phyloP scores from a whole-genome alignment of 768 basidiomycete genomes.

The Tylopilus rubrobrunneus region DNA sequence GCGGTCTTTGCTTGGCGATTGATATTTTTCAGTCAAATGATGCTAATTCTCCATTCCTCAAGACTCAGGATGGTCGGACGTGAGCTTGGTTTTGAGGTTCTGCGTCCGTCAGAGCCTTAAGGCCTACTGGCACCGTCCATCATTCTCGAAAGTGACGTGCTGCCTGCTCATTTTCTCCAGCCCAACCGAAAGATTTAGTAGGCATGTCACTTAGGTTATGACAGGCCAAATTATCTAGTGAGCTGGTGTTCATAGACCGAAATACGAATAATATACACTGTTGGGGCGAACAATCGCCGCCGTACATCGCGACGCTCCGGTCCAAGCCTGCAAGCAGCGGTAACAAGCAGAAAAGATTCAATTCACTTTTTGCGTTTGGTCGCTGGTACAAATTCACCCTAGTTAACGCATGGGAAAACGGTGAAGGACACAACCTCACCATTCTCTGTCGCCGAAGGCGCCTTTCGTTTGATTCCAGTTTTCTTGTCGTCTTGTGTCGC shows the following conservation, averaged over 20 bases:
- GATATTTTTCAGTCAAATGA: too few relatives aligned
- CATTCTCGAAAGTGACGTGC: not conserved
- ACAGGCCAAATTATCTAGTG: not conserved
- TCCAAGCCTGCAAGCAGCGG: not conserved
- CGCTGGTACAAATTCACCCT: slow-evolving; percentile 17
- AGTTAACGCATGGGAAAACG: not conserved
- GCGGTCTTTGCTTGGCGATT: too few relatives aligned
- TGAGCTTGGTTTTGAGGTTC: too few relatives aligned
- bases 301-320: slow-evolving; percentile 4
- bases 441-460: slow-evolving; percentile 33
- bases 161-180: slow-evolving; percentile 10
- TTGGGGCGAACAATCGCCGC: slow-evolving; percentile 14
- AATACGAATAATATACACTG: slow-evolving; percentile 28
- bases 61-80: too few relatives aligned
- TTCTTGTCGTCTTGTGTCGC: slow-evolving; percentile 16
- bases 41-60: too few relatives aligned
- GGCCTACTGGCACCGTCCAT: too few relatives aligned
- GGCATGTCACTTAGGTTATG: too few relatives aligned
- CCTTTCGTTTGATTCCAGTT: slow-evolving; percentile 44
- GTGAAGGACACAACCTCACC: slow-evolving; percentile 31
- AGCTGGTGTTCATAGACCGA: not conserved
- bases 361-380: slow-evolving; percentile 39
- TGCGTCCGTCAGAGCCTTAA: too few relatives aligned
- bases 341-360: not conserved
- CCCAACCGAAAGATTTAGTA: too few relatives aligned